phyloP scores from a whole-genome alignment of 176 grass and related monocot genomes.

The Musa acuminata region DNA sequence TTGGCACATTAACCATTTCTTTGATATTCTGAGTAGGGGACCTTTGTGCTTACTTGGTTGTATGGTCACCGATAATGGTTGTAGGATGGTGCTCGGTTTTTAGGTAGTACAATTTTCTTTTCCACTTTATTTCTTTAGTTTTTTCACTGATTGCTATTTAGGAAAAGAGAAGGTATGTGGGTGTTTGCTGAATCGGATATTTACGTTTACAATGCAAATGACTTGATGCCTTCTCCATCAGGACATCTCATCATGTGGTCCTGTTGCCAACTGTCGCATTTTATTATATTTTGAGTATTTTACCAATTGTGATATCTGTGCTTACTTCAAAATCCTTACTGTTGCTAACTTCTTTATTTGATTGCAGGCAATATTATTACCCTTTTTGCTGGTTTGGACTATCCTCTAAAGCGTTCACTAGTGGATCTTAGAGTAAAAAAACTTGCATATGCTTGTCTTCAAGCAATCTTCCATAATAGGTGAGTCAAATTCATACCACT shows the following conservation, averaged over 20 bases:
- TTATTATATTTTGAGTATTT: background rate
- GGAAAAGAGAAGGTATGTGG: background rate
- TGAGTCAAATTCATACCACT: constrained; percentile 13
- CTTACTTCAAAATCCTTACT: background rate
- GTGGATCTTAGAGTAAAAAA: constrained; percentile 71
- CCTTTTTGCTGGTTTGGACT: constrained; percentile 56
- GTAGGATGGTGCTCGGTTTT: background rate
- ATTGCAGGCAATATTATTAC: constrained; percentile 62
- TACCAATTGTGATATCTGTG: background rate
- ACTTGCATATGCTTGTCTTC: constrained; percentile 55
- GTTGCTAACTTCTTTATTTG: constrained; percentile 7
- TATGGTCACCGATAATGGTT: background rate
- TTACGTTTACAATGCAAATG: background rate
- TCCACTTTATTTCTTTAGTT: background rate
- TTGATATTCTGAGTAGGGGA: background rate
- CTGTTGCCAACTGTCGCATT: background rate
- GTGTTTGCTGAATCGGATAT: background rate
- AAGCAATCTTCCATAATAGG: constrained; percentile 74
- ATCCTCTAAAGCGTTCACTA: constrained; percentile 39
- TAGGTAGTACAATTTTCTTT: background rate
- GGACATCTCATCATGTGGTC: no score
- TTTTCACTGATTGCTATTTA: background rate
- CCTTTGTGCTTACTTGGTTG: background rate
- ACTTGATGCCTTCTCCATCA: no score
- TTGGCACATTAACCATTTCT: background rate